These are phyloP conservation scores for Solanum hybrid DNA, from an alignment of 305 asterid species.

Conservation along the genomic window DNA sequence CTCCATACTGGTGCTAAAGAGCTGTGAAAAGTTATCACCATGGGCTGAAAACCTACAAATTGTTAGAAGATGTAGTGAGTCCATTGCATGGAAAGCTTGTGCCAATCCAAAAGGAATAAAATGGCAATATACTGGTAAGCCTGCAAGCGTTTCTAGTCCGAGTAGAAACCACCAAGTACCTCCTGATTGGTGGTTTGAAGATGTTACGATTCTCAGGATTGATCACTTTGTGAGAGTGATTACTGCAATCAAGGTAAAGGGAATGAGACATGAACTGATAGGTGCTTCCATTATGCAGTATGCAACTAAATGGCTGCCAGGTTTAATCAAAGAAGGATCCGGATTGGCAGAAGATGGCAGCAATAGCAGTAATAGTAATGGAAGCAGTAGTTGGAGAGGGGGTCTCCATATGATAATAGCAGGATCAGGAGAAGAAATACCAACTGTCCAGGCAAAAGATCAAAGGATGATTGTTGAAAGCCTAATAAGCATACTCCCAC, in stretches of 20 bases:
- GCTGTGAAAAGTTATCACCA: constrained; percentile 67
- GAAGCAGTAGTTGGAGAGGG: constrained; percentile 51
- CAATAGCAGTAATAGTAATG: constrained; percentile 14
- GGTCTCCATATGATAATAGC: constrained; percentile 72
- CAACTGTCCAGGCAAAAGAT: constrained; percentile 52
- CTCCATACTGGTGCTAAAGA: constrained; percentile 68
- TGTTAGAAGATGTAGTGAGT: constrained; percentile 81
- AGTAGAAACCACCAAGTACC: constrained; percentile 56
- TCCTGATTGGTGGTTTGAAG: constrained; percentile 95
- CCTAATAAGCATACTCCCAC: constrained; percentile 80
- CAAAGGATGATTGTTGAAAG: constrained; percentile 85
- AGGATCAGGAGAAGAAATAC: constrained; percentile 38
- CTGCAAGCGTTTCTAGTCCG: constrained; percentile 57
- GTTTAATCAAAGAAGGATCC: constrained; percentile 37
- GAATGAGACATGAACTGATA: constrained; percentile 71
- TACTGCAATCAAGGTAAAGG: constrained; percentile 82
- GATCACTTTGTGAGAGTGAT: constrained; percentile 80
- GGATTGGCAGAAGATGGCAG: constrained; percentile 26
- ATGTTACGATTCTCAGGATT: constrained; percentile 65
- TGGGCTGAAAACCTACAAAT: constrained; percentile 95
- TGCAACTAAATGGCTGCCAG: constrained; percentile 73
- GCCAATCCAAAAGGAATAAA: constrained; percentile 81
- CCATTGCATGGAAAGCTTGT: constrained; percentile 94
- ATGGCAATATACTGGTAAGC: constrained; percentile 78
- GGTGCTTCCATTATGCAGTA: constrained; percentile 72